Conservation (phyloP, 805 yeast genomes). For the Metschnikowia arizonensis region DNA sequence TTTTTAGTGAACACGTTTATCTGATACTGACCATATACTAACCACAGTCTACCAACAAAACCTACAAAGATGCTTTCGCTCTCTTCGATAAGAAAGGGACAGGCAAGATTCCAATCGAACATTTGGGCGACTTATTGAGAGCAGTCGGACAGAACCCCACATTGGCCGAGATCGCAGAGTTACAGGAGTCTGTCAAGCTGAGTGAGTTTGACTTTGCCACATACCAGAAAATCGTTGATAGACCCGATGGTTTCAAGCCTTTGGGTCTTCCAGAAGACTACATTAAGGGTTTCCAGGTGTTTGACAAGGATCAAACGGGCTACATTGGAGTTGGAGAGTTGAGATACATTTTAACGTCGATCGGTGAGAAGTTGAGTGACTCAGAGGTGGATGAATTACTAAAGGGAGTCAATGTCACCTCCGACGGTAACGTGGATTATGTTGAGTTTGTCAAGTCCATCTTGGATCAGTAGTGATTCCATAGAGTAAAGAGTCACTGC, state of each 20-base stretch:
- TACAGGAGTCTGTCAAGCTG: constrained; percentile 39
- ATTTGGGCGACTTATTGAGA: constrained; percentile 87
- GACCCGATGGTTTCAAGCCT: constrained; percentile 86
- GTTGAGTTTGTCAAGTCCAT: constrained; percentile 92
- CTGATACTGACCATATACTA: constrained; percentile 8
- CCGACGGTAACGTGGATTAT: constrained; percentile 93
- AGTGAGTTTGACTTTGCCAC: constrained; percentile 68
- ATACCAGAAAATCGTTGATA: constrained; percentile 68
- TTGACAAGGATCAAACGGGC: constrained; percentile 94
- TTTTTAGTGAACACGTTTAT: neutral
- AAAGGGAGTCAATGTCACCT: constrained; percentile 90
- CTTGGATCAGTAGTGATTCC: constrained; percentile 69
- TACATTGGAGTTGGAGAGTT: constrained; percentile 96
- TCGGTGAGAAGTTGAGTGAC: constrained; percentile 90
- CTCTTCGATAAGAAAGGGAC: constrained; percentile 94
- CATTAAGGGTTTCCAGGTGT: constrained; percentile 89
- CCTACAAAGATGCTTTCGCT: constrained; percentile 89
- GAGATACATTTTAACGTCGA: constrained; percentile 88
- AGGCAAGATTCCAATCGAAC: constrained; percentile 79
- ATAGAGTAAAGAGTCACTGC: too few relatives aligned
- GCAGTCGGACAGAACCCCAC: constrained; percentile 99
- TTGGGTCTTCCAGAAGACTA: constrained; percentile 89
- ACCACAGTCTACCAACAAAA: constrained; percentile 35
- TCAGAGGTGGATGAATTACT: constrained; percentile 92
- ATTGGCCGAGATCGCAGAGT: constrained; percentile 68